Evolutionary conservation across 768 basidiomycete genomes (phyloP).

Genomic region (Gyrodon lividus): DNA sequence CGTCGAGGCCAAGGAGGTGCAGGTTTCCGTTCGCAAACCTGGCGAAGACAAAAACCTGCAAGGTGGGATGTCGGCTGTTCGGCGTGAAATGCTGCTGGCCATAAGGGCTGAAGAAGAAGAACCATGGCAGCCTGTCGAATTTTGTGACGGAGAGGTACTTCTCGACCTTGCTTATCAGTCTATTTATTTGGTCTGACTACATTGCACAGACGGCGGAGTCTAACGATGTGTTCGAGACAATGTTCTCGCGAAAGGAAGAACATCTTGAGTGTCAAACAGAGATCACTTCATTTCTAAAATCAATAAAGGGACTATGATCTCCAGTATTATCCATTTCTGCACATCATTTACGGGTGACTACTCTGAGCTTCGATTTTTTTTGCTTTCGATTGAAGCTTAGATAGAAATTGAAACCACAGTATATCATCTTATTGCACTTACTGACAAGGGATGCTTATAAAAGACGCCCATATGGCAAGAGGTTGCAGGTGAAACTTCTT

Average conservation of each 20-base stretch:
- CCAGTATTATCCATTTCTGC: neutral
- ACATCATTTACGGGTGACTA: neutral
- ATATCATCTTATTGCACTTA: no score
- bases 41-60: constrained; percentile 61
- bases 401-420: no score
- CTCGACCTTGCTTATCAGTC: neutral
- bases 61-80: constrained; percentile 65
- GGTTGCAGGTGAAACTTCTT: neutral
- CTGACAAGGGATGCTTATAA: neutral
- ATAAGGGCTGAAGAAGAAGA: constrained; percentile 79
- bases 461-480: neutral
- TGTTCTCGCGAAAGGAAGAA: constrained; percentile 60
- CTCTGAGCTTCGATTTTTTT: constrained; percentile 2
- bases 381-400: neutral
- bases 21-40: constrained; percentile 68
- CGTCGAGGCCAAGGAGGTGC: constrained; percentile 71
- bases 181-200: constrained; percentile 10
- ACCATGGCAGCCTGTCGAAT: constrained; percentile 67
- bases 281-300: constrained; percentile 55
- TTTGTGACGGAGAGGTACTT: constrained; percentile 63
- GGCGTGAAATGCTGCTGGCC: constrained; percentile 75
- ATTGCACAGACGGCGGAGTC: constrained; percentile 56
- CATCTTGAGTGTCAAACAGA: constrained; percentile 54
- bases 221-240: constrained; percentile 51
- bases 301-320: constrained; percentile 51